Percentiles rank a stretch among this genome's conserved stretches.
These are phyloP conservation scores for Primulina tabacum DNA, from an alignment of 257 asterid species.

Conservation along the genomic window DNA sequence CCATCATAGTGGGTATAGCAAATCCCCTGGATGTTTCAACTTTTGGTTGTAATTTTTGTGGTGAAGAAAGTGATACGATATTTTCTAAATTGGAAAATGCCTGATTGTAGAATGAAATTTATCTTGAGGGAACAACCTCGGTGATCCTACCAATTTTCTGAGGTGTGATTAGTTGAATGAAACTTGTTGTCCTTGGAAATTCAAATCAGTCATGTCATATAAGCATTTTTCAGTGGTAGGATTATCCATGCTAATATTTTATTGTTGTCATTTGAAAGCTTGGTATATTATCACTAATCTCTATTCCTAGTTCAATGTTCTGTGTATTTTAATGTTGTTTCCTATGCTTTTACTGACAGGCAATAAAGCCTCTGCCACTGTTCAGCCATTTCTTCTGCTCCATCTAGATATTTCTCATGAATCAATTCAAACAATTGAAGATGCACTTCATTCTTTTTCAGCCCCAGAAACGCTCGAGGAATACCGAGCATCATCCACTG, in stretches of 20 bases:
- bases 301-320: not conserved
- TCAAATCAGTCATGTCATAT: not conserved
- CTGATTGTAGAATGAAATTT: not conserved
- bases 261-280: not conserved
- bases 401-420: conserved; percentile 85
- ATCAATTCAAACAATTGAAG: conserved; percentile 63
- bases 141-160: not conserved
- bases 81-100: not conserved
- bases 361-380: conserved; percentile 73
- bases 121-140: not conserved
- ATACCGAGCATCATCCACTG: conserved; percentile 62
- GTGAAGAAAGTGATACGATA: not conserved
- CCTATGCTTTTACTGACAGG: conserved; percentile 45
- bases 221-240: not conserved
- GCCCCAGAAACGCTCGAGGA: conserved; percentile 85
- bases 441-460: conserved; percentile 69
- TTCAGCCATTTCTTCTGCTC: conserved; percentile 79
- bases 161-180: not conserved
- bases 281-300: not conserved
- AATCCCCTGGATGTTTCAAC: not conserved
- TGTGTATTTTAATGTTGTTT: not conserved
- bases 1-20: not conserved
- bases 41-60: no score
- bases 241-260: not conserved
- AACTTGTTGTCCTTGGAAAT: not conserved